Evolutionary conservation across 805 yeast genomes (phyloP).

Genomic region (Ogataea neopini): DNA sequence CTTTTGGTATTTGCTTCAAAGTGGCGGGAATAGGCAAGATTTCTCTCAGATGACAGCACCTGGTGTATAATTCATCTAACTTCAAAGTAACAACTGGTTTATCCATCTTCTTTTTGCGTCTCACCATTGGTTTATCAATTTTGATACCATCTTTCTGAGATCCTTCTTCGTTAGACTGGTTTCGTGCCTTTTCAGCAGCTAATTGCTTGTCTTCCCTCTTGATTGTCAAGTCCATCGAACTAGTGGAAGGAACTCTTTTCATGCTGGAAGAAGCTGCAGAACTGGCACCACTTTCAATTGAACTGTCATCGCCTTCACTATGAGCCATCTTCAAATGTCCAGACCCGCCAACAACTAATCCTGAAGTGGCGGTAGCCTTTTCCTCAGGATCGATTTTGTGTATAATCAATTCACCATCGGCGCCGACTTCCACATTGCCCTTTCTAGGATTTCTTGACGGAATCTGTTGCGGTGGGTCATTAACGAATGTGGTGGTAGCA

Average conservation of each 20-base stretch:
- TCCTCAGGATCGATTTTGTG: constrained; percentile 37
- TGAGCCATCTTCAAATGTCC: constrained; percentile 56
- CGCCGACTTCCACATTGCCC: constrained; percentile 61
- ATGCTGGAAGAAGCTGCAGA: constrained; percentile 11
- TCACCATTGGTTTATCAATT: constrained; percentile 71
- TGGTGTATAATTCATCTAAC: constrained; percentile 77
- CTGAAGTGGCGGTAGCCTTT: constrained; percentile 49
- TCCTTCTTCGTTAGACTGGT: constrained; percentile 20
- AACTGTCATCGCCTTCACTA: constrained; percentile 13
- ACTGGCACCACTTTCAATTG: constrained; percentile 21
- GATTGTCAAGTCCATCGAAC: constrained; percentile 30
- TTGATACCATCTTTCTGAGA: constrained; percentile 37
- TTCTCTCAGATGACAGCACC: constrained; percentile 92
- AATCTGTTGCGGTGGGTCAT: constrained; percentile 92
- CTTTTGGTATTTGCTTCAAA: constrained; percentile 75
- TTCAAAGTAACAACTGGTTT: constrained; percentile 40
- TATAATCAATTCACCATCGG: constrained; percentile 37
- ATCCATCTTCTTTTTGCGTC: constrained; percentile 37
- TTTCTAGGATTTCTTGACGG: constrained; percentile 81
- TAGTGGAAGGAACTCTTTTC: constrained; percentile 19
- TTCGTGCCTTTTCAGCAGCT: constrained; percentile 35
- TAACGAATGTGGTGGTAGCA: constrained; percentile 67
- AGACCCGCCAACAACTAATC: constrained; percentile 78
- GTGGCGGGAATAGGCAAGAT: constrained; percentile 92
- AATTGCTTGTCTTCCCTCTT: constrained; percentile 30